Conservation (phyloP, 1,284 basidiomycete species). For the Fomitopsis betulina region DNA sequence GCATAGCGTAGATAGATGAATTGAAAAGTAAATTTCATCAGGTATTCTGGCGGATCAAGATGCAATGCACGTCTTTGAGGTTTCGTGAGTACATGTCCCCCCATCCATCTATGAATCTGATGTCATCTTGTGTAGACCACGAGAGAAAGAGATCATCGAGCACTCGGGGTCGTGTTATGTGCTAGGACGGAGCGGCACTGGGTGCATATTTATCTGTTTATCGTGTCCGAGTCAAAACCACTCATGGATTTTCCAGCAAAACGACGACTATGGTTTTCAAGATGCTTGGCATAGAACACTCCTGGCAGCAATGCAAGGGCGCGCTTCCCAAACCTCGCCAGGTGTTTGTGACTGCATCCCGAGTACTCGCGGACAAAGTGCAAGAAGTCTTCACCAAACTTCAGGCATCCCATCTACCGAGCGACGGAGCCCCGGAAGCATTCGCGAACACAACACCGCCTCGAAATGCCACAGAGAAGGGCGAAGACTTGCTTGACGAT, state of each 20-base stretch:
- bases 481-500: constrained; percentile 19
- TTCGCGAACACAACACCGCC: constrained; percentile 23
- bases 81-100: constrained; percentile 41
- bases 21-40: constrained; percentile 10
- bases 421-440: constrained; percentile 32
- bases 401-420: constrained; percentile 39
- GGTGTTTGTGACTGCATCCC: constrained; percentile 69
- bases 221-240: background rate
- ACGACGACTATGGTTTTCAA: constrained; percentile 74
- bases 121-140: constrained; percentile 31
- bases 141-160: constrained; percentile 59
- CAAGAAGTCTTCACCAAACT: constrained; percentile 60
- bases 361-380: constrained; percentile 59
- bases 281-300: constrained; percentile 60
- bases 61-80: constrained; percentile 45
- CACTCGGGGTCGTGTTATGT: constrained; percentile 61
- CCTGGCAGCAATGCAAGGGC: constrained; percentile 34
- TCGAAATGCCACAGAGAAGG: background rate
- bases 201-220: constrained; percentile 32
- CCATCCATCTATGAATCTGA: constrained; percentile 6
- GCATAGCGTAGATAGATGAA: no score
- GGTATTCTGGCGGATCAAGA: constrained; percentile 44
- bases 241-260: constrained; percentile 41
- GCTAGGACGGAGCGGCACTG: constrained; percentile 67
- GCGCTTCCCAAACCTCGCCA: constrained; percentile 43